phyloP scores from a whole-genome alignment of 768 basidiomycete genomes.

The Tricholoma saponaceum region DNA sequence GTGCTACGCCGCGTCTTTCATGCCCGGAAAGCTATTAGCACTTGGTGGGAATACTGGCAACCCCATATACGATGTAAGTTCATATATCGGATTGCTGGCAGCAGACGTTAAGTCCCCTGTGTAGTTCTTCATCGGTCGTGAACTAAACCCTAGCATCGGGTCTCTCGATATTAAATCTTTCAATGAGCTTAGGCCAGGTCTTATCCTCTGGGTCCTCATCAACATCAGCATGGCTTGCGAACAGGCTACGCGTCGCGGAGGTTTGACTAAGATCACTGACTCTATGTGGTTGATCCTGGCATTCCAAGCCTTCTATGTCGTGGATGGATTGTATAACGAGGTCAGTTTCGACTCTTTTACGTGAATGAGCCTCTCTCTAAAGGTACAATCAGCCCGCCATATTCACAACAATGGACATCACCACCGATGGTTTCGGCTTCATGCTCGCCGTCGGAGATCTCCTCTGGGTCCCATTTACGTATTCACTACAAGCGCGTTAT shows the following conservation, averaged over 20 bases:
- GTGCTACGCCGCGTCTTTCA: constrained; percentile 72
- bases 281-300: constrained; percentile 86
- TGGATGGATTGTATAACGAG: constrained; percentile 88
- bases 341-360: constrained; percentile 32
- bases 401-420: constrained; percentile 96
- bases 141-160: constrained; percentile 85
- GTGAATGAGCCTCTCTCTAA: neutral
- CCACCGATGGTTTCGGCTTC: constrained; percentile 96
- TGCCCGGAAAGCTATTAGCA: constrained; percentile 68
- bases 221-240: constrained; percentile 90
- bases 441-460: constrained; percentile 96
- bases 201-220: constrained; percentile 89
- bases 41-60: constrained; percentile 91
- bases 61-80: constrained; percentile 82
- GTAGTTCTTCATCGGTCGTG: constrained; percentile 94
- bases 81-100: neutral
- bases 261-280: constrained; percentile 65
- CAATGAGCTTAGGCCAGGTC: constrained; percentile 85
- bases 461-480: constrained; percentile 91
- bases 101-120: constrained; percentile 1
- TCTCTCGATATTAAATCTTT: constrained; percentile 63
- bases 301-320: constrained; percentile 86
- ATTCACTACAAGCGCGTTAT: constrained; percentile 91
- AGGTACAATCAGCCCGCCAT: constrained; percentile 60
- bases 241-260: constrained; percentile 82